These are phyloP conservation scores for Calonectria pauciramosa DNA, from an alignment of 2,329 filamentous ascomycete genomes.

Conservation along the genomic window DNA sequence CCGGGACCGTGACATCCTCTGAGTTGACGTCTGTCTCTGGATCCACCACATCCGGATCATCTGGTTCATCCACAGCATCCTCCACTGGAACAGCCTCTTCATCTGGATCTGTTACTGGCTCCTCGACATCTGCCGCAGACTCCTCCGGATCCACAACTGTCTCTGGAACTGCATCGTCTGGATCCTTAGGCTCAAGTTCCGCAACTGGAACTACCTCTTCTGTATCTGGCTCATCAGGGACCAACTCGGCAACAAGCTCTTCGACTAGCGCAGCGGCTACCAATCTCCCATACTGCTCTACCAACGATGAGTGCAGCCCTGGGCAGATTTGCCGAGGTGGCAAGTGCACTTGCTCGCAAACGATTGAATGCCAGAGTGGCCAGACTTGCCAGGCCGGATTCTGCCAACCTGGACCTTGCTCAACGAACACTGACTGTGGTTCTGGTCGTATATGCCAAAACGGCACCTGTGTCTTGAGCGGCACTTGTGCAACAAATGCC, in stretches of 20 bases:
- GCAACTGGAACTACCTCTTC: background rate
- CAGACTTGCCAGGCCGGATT: background rate
- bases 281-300: background rate
- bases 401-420: background rate
- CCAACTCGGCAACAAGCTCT: background rate
- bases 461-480: slow-evolving; percentile 2
- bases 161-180: background rate
- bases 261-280: background rate
- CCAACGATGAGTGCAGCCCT: slow-evolving; percentile 2
- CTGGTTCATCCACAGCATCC: background rate
- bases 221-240: background rate
- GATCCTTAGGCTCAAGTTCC: background rate
- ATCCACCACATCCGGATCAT: background rate
- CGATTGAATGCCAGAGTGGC: background rate
- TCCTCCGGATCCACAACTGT: background rate
- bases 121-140: background rate
- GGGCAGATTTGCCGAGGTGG: background rate
- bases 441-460: slow-evolving; percentile 1
- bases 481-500: background rate
- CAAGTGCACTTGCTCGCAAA: background rate
- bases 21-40: background rate
- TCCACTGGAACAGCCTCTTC: background rate
- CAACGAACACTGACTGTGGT: background rate
- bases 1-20: too few relatives aligned
- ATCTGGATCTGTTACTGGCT: background rate